Base-by-base conservation (phyloP, 2,329 filamentous ascomycete species). In the Leptographium wingfieldii region DNA sequence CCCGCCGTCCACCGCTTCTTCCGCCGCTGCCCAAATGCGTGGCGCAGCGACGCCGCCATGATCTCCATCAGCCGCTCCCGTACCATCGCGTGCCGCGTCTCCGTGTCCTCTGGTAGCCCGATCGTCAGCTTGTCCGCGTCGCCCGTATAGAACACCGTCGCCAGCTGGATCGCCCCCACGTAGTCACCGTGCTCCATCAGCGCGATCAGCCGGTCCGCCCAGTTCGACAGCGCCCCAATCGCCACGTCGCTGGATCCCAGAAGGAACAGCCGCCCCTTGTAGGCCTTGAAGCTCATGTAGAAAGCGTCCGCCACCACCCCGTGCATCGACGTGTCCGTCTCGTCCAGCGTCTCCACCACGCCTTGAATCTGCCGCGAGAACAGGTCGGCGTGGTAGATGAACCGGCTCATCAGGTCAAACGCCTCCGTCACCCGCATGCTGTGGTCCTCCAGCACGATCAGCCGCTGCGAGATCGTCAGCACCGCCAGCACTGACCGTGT, bases 131-230 rank as follows among this genome's bases (percentile, higher is more conserved):
- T 96, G 71, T 96, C 90, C n/a, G 90, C 84, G 68, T 91, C 85
- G 29, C 94, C 94, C 9, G 84, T 86, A 69, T 95, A 97, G 72
- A 97, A 99, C 0, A 87, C 88, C 0, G 91, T 95, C 11, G 92
- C 95, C 61, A 99, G 79, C 64, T 87, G 82, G 62, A 99, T 96
- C 1, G 94, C 92, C 14, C 85, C 88, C 64, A 99, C 88, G 68
- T 95, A 96, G 72, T 97, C 91, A n/a, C 94, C 94, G 60, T 91
- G 84, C 70, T 97, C 92, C 89, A 99, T 96, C 66, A 97, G 78
- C 0, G 92, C 92, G 65, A 96, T 85, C 22, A 99, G 77, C 49
- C 94, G 81, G 71, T 99, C 94, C 2, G 94, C 92, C 94, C 94
- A 99, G 66, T 99, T 99, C 0, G 94, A 97, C 40, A 99, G 74